Base-by-base conservation (phyloP, 164 flowering plant species). In the Piper betle region DNA sequence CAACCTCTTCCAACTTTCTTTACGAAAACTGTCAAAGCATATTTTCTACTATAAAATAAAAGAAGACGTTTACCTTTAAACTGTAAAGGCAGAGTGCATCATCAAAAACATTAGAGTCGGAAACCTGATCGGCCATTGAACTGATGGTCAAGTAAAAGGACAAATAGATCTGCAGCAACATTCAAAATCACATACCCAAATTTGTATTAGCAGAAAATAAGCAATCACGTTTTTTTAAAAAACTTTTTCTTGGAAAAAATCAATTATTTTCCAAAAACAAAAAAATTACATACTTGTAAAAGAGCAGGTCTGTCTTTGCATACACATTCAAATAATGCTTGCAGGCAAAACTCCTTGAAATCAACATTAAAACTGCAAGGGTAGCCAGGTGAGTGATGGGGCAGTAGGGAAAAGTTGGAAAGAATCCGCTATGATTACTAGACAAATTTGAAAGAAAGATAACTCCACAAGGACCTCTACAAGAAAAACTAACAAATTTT, bases 281-380 rank as follows among this genome's bases (percentile, higher is more conserved):
- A 43, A 41, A 41, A 4, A 4, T 9, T 15, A 33, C n/a, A 65
- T 75, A 88, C 99, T 97, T 90, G 96, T 65, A 90, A 64, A 62
- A 93, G 84, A 64, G 92, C 87, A 43, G 99, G 94, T 71, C 91
- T 83, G 75, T 90, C 99, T 80, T 90, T 90, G 91, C 96, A 90
- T 63, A 93, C 82, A 66, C 99, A 93, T 65, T 90, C 97, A 71
- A 90, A 85, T 56, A 93, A 66, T n/a, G 90, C 88, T 88, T 88
- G 99, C 75, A 85, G 72, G 77, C 99, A 88, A 70, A 93, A 93
- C 46, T 90, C 96, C 73, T 81, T 85, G 75, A 93, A 93, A 69
- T 85, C 90, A 56, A 68, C 71, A 73, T 85, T 94, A 39, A 79
- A 75, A 68, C 99, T 93, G 92, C 77, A 82, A 58, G 58, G 52